Evolutionary conservation across 495 filamentous ascomycete species (phyloP).

Genomic region (Aspergillus indologenus): DNA sequence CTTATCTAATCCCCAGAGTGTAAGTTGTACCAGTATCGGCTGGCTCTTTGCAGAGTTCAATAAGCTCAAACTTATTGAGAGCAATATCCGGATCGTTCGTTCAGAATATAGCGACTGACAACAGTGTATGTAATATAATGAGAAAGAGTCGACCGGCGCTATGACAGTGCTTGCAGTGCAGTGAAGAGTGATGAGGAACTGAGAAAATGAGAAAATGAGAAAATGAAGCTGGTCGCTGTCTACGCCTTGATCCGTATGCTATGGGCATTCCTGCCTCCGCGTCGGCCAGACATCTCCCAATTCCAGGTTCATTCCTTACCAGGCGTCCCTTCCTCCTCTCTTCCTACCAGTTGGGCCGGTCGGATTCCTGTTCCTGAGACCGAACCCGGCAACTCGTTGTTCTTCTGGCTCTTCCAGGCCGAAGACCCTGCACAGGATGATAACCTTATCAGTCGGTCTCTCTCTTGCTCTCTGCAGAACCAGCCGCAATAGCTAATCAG

Average conservation of each 20-base stretch:
- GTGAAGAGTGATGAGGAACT: background rate
- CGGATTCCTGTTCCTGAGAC: constrained; percentile 33
- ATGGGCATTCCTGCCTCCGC: constrained; percentile 15
- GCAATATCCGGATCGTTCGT: background rate
- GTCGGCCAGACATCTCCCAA: constrained; percentile 17
- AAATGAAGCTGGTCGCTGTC: background rate
- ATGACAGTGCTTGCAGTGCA: no score
- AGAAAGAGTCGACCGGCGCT: no score
- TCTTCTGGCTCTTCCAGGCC: constrained; percentile 43
- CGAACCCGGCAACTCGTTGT: constrained; percentile 32
- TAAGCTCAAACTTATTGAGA: background rate
- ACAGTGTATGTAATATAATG: background rate
- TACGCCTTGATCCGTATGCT: constrained; percentile 23
- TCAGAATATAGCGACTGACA: no score
- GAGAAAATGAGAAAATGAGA: background rate
- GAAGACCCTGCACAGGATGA: constrained; percentile 32
- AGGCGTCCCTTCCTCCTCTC: constrained; percentile 17
- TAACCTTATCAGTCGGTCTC: constrained; percentile 36
- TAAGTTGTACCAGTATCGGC: no score
- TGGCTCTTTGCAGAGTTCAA: background rate
- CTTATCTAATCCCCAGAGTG: no score
- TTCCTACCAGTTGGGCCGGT: constrained; percentile 43
- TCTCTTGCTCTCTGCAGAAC: constrained; percentile 1
- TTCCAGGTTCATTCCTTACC: constrained; percentile 33
- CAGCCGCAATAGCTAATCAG: constrained; percentile 10